Evolutionary conservation across 352 stramenopile genomes (phyloP).

Genomic region (Plasmopara viticola): DNA sequence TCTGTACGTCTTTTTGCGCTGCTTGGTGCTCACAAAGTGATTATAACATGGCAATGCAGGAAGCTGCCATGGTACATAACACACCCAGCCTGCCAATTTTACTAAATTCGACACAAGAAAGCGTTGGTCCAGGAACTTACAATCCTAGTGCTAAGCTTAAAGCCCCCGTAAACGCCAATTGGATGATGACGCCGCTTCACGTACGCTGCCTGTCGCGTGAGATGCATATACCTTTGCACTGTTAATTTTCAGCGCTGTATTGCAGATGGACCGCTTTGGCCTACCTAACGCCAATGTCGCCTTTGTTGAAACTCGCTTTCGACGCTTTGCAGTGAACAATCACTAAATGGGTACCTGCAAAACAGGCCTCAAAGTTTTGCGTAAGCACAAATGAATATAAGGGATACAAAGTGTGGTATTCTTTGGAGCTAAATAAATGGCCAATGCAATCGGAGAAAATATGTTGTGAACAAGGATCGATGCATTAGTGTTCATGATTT

Average conservation of each 20-base stretch:
- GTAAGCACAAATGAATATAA: too few species aligned
- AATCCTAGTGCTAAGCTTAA: slow-evolving; percentile 11
- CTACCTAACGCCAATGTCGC: slow-evolving; percentile 33
- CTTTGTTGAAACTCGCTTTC: slow-evolving; percentile 66
- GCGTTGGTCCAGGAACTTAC: slow-evolving; percentile 48
- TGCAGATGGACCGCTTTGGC: slow-evolving; percentile 53
- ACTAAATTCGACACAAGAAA: slow-evolving; percentile 39
- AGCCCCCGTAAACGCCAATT: slow-evolving; percentile 26
- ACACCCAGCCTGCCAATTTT: slow-evolving; percentile 40
- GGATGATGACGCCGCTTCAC: slow-evolving; percentile 66
- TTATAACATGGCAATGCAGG: slow-evolving; percentile 20
- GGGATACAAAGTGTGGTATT: too few species aligned
- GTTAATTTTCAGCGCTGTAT: background rate
- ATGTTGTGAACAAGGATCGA: too few species aligned
- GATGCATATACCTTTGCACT: background rate
- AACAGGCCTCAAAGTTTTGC: too few species aligned
- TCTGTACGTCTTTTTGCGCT: slow-evolving; percentile 28
- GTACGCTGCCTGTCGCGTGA: slow-evolving; percentile 18
- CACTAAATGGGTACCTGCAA: background rate
- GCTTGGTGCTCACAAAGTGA: background rate
- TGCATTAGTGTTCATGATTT: too few species aligned
- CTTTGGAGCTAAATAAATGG: too few species aligned
- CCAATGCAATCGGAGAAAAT: too few species aligned
- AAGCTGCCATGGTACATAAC: slow-evolving; percentile 69
- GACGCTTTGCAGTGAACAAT: slow-evolving; percentile 42